These are phyloP conservation scores for Populus pruinosa DNA, from an alignment of 345 rosid genomes.

Conservation along the genomic window DNA sequence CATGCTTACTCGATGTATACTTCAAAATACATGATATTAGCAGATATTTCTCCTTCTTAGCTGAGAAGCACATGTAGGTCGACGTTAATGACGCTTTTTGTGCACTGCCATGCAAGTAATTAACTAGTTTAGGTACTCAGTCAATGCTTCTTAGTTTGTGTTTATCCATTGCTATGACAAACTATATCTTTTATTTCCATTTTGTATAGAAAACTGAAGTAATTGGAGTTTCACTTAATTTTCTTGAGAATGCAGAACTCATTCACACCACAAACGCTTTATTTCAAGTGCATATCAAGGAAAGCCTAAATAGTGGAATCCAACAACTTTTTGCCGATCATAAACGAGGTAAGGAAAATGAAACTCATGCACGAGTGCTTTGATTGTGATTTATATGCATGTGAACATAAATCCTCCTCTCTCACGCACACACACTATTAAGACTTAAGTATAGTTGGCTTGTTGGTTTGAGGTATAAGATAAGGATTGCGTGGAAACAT, in stretches of 20 bases:
- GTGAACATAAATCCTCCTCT: neutral
- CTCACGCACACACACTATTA: neutral
- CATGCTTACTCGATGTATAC: neutral
- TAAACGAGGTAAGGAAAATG: constrained; percentile 13
- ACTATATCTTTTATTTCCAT: neutral
- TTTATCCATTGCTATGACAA: neutral
- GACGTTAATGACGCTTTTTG: constrained; percentile 24
- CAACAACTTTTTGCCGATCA: neutral
- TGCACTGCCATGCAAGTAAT: constrained; percentile 29
- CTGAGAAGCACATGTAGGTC: constrained; percentile 21
- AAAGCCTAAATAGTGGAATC: constrained; percentile 11
- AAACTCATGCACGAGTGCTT: neutral
- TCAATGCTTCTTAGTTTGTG: neutral
- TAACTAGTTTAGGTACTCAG: neutral
- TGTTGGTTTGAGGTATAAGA: no score
- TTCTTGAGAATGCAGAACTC: constrained; percentile 5
- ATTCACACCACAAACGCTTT: neutral
- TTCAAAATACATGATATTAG: neutral
- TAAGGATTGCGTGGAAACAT: no score
- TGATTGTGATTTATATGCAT: neutral
- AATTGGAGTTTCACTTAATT: neutral
- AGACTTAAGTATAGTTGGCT: no score
- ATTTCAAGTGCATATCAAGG: no score
- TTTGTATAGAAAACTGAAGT: neutral
- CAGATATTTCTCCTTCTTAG: neutral